Percentiles rank a stretch among this genome's conserved stretches.
Evolutionary conservation across 805 yeast genomes (phyloP).

Genomic region (Metschnikowia lochheadii): DNA sequence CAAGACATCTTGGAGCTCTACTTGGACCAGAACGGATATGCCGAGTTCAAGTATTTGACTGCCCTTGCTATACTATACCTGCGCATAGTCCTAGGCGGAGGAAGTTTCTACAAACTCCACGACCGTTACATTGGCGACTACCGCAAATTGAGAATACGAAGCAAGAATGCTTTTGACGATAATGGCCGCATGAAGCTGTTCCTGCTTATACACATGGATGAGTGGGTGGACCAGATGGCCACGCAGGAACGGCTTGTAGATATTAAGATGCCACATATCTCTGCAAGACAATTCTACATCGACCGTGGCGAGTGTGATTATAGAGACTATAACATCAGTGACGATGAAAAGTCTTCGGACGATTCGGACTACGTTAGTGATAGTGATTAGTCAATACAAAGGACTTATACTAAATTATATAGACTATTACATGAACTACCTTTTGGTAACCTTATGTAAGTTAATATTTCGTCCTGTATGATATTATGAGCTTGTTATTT

Average conservation of each 20-base stretch:
- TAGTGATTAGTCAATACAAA: conserved; percentile 28
- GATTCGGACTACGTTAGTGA: conserved; percentile 31
- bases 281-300: conserved; percentile 36
- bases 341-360: conserved; percentile 24
- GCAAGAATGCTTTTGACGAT: conserved; percentile 25
- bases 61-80: conserved; percentile 66
- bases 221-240: conserved; percentile 61
- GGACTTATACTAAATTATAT: background rate
- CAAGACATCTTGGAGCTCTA: conserved; percentile 51
- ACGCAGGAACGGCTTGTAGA: conserved; percentile 62
- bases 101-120: conserved; percentile 36
- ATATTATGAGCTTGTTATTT: no score
- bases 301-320: conserved; percentile 40
- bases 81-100: conserved; percentile 42
- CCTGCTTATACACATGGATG: conserved; percentile 58
- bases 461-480: no score
- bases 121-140: conserved; percentile 61
- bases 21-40: conserved; percentile 50
- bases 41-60: conserved; percentile 67
- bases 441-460: no score
- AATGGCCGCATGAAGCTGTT: conserved; percentile 30
- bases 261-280: conserved; percentile 64
- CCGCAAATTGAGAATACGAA: conserved; percentile 53
- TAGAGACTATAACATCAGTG: conserved; percentile 33
- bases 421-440: no score